These are phyloP conservation scores for Trametopsis cervina DNA, from an alignment of 768 basidiomycete genomes.

Conservation along the genomic window DNA sequence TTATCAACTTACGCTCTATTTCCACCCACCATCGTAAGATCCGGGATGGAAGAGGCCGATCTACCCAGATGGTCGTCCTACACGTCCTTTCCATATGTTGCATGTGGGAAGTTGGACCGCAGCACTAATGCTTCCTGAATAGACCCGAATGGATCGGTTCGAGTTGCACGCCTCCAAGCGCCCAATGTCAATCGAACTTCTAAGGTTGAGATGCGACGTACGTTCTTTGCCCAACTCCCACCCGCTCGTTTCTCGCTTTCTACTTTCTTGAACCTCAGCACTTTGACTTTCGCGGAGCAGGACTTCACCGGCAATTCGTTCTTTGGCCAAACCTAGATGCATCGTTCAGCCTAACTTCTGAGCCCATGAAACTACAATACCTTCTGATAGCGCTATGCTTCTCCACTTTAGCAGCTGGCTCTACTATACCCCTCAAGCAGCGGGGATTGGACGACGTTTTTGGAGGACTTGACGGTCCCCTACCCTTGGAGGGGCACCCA, in stretches of 20 bases:
- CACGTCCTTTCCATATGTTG: too few relatives aligned
- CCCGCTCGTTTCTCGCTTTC: neutral
- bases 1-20: neutral
- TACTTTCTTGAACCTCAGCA: too few relatives aligned
- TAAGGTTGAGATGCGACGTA: neutral
- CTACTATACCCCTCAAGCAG: neutral
- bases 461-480: constrained; percentile 1
- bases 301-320: neutral
- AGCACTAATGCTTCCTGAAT: too few relatives aligned
- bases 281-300: neutral
- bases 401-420: neutral
- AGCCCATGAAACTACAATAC: neutral
- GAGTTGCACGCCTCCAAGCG: neutral
- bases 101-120: too few relatives aligned
- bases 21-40: neutral
- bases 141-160: neutral
- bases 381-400: neutral
- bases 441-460: constrained; percentile 9
- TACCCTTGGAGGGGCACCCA: neutral
- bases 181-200: neutral
- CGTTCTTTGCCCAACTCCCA: neutral
- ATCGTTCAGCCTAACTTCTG: neutral
- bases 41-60: too few relatives aligned
- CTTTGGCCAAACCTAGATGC: neutral
- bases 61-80: too few relatives aligned